Percentiles rank a stretch among this genome's conserved stretches.
Conservation (phyloP, 148 eudicot genomes). For the Silene latifolia region DNA sequence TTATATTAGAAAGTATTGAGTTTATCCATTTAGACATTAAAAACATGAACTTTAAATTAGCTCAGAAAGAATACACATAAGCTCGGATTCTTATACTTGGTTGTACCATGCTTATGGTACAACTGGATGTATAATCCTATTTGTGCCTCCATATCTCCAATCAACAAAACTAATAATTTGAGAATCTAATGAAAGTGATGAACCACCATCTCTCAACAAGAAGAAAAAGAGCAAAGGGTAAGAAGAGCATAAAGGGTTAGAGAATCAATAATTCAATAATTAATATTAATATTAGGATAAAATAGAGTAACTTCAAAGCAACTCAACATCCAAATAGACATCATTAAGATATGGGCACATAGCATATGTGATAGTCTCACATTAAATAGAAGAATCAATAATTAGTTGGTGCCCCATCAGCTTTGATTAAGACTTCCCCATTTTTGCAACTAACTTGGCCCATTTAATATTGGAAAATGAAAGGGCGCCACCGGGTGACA, state of each 20-base stretch:
- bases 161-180: neutral
- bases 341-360: conserved; percentile 6
- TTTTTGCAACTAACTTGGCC: neutral
- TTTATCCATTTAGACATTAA: too few species aligned
- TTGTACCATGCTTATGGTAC: too few species aligned
- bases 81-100: too few species aligned
- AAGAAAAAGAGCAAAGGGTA: neutral
- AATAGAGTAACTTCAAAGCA: conserved; percentile 27
- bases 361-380: conserved; percentile 9
- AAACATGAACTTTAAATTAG: too few species aligned
- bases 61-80: too few species aligned
- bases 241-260: neutral
- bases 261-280: neutral
- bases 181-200: conserved; percentile 20
- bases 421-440: conserved; percentile 19
- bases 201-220: conserved; percentile 6
- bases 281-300: too few species aligned
- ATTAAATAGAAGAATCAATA: conserved; percentile 13
- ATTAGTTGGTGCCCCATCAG: conserved; percentile 23
- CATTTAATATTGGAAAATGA: neutral
- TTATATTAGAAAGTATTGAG: too few species aligned
- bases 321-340: conserved; percentile 22
- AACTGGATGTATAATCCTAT: too few species aligned
- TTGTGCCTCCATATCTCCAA: neutral
- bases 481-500: too few species aligned